A percentile compares a stretch with the other conserved stretches of the same genome.
Evolutionary conservation across 331 rosid species (phyloP).

Genomic region (Cucumis variabilis): DNA sequence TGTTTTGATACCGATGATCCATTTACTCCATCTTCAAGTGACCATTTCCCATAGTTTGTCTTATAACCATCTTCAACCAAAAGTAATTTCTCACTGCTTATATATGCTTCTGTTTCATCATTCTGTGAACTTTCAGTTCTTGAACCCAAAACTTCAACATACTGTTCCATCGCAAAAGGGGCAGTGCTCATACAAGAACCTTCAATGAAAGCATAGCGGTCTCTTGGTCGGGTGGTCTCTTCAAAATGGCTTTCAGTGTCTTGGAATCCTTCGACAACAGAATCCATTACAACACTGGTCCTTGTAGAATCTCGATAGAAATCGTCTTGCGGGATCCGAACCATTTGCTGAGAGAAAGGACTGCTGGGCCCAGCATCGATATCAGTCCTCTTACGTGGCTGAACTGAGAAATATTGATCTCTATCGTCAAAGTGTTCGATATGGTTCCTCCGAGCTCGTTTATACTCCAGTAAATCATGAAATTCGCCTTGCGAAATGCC

Average conservation of each 20-base stretch:
- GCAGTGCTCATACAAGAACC: background rate
- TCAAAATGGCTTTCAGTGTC: conserved; percentile 19
- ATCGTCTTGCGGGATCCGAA: conserved; percentile 25
- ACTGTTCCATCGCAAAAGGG: background rate
- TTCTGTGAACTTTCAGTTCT: conserved; percentile 16
- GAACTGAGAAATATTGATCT: conserved; percentile 3
- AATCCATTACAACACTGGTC: conserved; percentile 34
- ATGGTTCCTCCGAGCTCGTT: background rate
- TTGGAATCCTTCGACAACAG: conserved; percentile 25
- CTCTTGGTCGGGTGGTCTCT: background rate
- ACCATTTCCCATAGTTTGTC: conserved; percentile 17
- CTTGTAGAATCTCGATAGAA: conserved; percentile 17
- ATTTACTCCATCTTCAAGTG: conserved; percentile 1
- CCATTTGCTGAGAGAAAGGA: background rate
- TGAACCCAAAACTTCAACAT: background rate
- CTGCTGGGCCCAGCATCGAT: background rate
- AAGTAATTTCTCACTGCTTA: background rate
- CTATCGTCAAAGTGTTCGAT: background rate
- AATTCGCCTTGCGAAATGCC: background rate
- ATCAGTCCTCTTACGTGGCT: conserved; percentile 20
- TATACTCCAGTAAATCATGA: conserved; percentile 21
- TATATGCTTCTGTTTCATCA: conserved; percentile 24
- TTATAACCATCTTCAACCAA: conserved; percentile 23
- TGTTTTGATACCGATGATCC: background rate
- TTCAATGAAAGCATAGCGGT: background rate